Percentiles rank a stretch among this genome's conserved stretches.
Evolutionary conservation across 805 yeast species (phyloP).

Genomic region (Candida pini): DNA sequence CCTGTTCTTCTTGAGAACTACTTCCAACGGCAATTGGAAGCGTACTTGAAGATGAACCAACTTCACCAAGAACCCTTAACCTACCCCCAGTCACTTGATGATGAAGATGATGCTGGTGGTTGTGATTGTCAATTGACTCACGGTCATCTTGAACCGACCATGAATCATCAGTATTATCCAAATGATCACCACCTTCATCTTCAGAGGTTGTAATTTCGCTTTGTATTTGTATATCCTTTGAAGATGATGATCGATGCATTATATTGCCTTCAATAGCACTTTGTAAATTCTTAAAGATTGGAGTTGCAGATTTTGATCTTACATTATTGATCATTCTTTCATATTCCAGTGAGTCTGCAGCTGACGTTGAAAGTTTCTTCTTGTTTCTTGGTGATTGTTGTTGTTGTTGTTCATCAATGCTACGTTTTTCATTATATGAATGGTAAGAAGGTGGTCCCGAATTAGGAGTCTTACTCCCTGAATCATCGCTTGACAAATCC

Average conservation of each 20-base stretch:
- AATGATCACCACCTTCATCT: too few relatives aligned
- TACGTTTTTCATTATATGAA: conserved; percentile 9
- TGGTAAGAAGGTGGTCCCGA: conserved; percentile 28
- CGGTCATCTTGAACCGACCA: too few relatives aligned
- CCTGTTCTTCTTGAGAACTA: too few relatives aligned
- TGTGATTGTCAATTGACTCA: too few relatives aligned
- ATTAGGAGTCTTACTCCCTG: conserved; percentile 12
- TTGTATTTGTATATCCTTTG: not conserved
- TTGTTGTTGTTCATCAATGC: conserved; percentile 1
- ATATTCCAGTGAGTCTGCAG: conserved; percentile 14
- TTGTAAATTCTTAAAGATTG: conserved; percentile 4
- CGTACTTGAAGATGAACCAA: too few relatives aligned
- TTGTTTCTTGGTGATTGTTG: not conserved
- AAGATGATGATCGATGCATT: not conserved
- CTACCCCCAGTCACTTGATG: too few relatives aligned
- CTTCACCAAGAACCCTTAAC: too few relatives aligned
- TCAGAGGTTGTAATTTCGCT: too few relatives aligned
- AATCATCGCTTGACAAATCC: not conserved
- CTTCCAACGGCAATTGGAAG: too few relatives aligned
- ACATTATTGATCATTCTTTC: conserved; percentile 12
- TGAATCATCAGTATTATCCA: too few relatives aligned
- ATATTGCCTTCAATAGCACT: not conserved
- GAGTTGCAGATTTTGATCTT: conserved; percentile 8
- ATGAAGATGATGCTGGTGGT: too few relatives aligned
- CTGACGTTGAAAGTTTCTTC: not conserved